Base-by-base conservation (phyloP, 441 rosid genomes). In the Breynia disticha region DNA sequence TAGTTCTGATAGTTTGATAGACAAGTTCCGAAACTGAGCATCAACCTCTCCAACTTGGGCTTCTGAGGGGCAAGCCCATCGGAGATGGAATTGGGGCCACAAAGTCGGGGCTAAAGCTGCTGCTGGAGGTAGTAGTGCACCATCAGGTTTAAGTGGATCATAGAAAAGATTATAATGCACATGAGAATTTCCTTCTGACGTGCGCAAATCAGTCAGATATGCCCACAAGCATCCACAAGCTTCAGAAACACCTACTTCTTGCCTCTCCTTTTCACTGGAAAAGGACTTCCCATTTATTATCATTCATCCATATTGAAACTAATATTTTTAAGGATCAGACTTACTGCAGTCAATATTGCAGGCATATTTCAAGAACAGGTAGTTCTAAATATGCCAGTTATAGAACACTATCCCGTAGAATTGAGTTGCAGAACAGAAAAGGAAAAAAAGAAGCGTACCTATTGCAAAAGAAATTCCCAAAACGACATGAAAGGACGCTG, bases 11-110 rank as follows among this genome's bases (percentile, higher is more conserved):
- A 83, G 76, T 59, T 75, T 84, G 35, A 71, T 17, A 16, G 87
- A 78, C 87, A 83, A 78, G 59, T 75, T 75, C 66, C 96, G 76
- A 74, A 82, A 89, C 17, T 65, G 83, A 54, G 72, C 82, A 54
- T 87, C 95, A 42, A 89, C 73, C 63, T 86, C 95, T 49, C 93
- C 95, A 64, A 84, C 69, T 55, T 78, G 79, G 68, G 88, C 90
- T 78, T 89, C 97, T 14, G 74, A 56, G 8, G 93, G 97, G 62
- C 97, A 93, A 46, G 97, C 87, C 97, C 99, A 93, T 39, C 99
- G 87, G 45, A 93, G 93, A 76, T 89, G 96, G 75, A 93, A 93
- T 55, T 83, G 90, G 13, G 99, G 97, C 99, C 99, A 94, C 56
- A 94, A 69, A 14, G 94, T 87, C 48, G 97, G 99, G 50, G 99